Percentiles rank a stretch among this genome's conserved stretches.
phyloP scores from a whole-genome alignment of 306 rosid genomes.

The Begonia fuchsioides region DNA sequence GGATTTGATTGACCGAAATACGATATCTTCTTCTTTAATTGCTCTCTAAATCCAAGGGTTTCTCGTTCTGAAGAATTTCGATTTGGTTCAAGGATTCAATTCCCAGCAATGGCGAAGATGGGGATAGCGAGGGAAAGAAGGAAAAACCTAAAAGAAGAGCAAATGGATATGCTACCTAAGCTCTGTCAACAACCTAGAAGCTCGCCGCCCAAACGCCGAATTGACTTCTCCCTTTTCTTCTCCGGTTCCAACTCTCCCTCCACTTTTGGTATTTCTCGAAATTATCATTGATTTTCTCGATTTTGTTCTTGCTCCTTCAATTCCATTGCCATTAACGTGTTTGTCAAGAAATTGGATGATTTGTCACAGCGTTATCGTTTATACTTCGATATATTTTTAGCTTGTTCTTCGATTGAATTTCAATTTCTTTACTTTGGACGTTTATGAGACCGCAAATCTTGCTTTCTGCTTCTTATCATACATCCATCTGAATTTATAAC shows the following conservation, averaged over 20 bases:
- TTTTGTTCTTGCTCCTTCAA: slow-evolving; percentile 4
- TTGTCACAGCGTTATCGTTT: too few relatives aligned
- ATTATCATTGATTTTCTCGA: background rate
- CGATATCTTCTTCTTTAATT: slow-evolving; percentile 1
- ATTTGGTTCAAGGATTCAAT: background rate
- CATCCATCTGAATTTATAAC: background rate
- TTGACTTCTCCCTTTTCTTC: slow-evolving; percentile 28
- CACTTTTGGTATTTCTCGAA: slow-evolving; percentile 13
- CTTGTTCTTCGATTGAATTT: too few relatives aligned
- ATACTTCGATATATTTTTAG: too few relatives aligned
- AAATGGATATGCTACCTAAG: slow-evolving; percentile 21
- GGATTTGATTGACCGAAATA: background rate
- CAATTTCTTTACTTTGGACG: too few relatives aligned
- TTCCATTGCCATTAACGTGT: too few relatives aligned
- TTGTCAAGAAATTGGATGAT: too few relatives aligned
- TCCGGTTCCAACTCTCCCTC: slow-evolving; percentile 8
- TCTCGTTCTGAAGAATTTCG: slow-evolving; percentile 1
- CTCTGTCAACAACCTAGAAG: slow-evolving; percentile 57
- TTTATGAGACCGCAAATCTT: too few relatives aligned
- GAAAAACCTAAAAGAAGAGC: slow-evolving; percentile 5
- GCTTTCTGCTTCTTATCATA: too few relatives aligned
- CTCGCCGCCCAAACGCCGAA: slow-evolving; percentile 51
- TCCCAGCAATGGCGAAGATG: slow-evolving; percentile 39
- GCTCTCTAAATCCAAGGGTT: background rate
- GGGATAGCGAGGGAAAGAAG: slow-evolving; percentile 8